Evolutionary conservation across 2,329 filamentous ascomycete genomes (phyloP), one percentile per base, ranked within the genome.

Genomic region (Daldinia eschscholtzii): DNA sequence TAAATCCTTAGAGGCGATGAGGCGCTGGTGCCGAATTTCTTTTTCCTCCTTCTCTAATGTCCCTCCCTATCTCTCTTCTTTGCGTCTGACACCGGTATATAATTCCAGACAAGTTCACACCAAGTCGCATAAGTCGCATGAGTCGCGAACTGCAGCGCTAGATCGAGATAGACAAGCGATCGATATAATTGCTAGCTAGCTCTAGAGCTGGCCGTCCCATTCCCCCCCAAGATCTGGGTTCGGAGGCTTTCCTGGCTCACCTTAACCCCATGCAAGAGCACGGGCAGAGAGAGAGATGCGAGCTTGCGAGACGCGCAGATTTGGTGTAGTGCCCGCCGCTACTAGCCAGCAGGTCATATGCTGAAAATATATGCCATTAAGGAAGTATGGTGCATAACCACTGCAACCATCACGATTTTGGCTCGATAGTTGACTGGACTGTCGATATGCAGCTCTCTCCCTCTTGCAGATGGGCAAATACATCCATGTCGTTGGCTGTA

Each of bases 351-450:
- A 69, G 75, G 75, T 76, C 75, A 77, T 76, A 73, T 76, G 75
- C 70, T 74, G 73, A 66, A 71, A 74, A 73, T 73, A 70, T 72
- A 70, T 73, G 69, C 72, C 72, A 70, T 72, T 70, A 71, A 68
- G 52, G 73, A 67, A 73, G 69, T 64, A 74, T 73, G 67, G 73
- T 77, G 76, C 76, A 76, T 76, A 64, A 60, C 64, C 69, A 65
- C 70, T 76, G 76, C 76, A 77, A 77, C 76, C 76, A 76, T 74
- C 75, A 77, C 71, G 68, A 64, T 70, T 65, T 70, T 71, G 72
- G 74, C 71, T 55, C 55, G 66, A 58, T 53, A 71, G 72, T 70
- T 77, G 75, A 77, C 71, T 78, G 77, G 76, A 72, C 74, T 73
- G 72, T 68, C 65, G 60, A 72, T 63, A 75, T 77, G 76, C 76